phyloP scores from a whole-genome alignment of 1,284 basidiomycete genomes.

The Chondrostereum purpureum region DNA sequence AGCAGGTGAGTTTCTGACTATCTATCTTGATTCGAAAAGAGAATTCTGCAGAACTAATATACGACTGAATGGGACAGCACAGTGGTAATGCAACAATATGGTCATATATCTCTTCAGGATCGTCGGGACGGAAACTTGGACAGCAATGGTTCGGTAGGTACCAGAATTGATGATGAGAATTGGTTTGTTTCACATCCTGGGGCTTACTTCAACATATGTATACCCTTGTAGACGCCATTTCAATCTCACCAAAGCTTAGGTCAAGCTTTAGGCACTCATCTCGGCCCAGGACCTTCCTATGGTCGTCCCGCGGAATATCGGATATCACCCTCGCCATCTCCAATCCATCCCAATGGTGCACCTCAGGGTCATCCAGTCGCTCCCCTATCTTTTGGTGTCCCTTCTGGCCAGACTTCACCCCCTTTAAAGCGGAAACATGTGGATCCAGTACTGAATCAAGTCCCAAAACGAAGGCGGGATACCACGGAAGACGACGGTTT shows the following conservation, averaged over 20 bases:
- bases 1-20: slow-evolving; percentile 5
- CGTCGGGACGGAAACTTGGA: slow-evolving; percentile 40
- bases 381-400: slow-evolving; percentile 7
- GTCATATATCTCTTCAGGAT: slow-evolving; percentile 36
- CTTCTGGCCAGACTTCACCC: slow-evolving; percentile 25
- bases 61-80: slow-evolving; percentile 32
- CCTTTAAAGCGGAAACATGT: slow-evolving; percentile 48
- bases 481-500: slow-evolving; percentile 38
- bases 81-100: slow-evolving; percentile 38
- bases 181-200: slow-evolving; percentile 11
- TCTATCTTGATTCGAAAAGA: not conserved
- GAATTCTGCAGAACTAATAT: not conserved
- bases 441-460: slow-evolving; percentile 30
- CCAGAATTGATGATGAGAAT: slow-evolving; percentile 1
- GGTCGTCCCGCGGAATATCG: slow-evolving; percentile 27
- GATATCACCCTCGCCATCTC: slow-evolving; percentile 29
- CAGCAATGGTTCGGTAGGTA: slow-evolving; percentile 37
- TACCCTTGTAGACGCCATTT: slow-evolving; percentile 34
- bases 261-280: slow-evolving; percentile 38
- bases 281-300: slow-evolving; percentile 24
- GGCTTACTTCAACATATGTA: slow-evolving; percentile 5
- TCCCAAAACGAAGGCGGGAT: slow-evolving; percentile 46
- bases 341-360: slow-evolving; percentile 12
- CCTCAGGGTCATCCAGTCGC: slow-evolving; percentile 7
- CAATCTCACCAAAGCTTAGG: slow-evolving; percentile 42